Base-by-base conservation (phyloP, 129 eudicot species). In the Sambucus nigra region DNA sequence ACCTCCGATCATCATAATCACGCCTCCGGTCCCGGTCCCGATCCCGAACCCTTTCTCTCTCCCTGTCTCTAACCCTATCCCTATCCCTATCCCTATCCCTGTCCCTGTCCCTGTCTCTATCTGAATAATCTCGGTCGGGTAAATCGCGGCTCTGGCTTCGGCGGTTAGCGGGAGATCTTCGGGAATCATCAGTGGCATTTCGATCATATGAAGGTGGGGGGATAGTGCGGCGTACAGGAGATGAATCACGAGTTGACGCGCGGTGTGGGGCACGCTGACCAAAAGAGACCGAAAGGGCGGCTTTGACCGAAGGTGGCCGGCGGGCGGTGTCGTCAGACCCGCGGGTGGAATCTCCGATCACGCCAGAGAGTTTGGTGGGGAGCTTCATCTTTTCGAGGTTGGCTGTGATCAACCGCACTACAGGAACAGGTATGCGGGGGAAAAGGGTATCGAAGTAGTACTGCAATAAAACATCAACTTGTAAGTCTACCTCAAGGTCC, bases 231-330 rank as follows among this genome's bases (percentile, higher is more conserved):
- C 99, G 94, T 23, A 86, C 91, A 17, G 99, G 99, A 53, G 99
- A 91, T n/a, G 99, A 91, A 68, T 76, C 99, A 64, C 99, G 56
- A 60, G 99, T 91, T 51, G 95, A 91, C 47, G 99, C 89, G 42
- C 99, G 99, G 51, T 91, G 99, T 51, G 99, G 99, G 48, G 99
- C 99, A 33, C 99, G 94, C 69, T 91, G 99, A 52, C 99, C 99
- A 33, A 91, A 91, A n/a, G 99, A 91, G 44, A 91, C 99, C 0
- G 99, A 91, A 45, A 91, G 95, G 0, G 99, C 72, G 17, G 99
- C 99, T 69, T 91, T 91, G 25, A 91, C 99, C 40, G 99, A 91
- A 50, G 95, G 99, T 0, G 99, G 99, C 24, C 99, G 77, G 22
- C 99, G 84, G 0, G 95, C 89, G 54, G 94, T 85, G 70, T 91